Evolutionary conservation across 2,329 filamentous ascomycete genomes (phyloP).

Genomic region (Calycina marina): DNA sequence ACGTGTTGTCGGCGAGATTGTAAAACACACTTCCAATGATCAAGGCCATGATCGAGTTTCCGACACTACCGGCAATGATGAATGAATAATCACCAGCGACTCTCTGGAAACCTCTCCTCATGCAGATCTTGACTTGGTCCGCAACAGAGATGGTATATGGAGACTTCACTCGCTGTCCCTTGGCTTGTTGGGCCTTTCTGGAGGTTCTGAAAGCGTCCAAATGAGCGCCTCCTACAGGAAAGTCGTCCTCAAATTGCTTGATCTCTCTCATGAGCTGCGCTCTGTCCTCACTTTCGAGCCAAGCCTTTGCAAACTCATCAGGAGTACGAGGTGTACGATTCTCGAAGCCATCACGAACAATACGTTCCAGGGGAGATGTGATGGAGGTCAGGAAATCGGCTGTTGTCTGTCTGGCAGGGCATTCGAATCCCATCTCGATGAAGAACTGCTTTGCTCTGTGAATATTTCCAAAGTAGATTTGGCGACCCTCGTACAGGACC

Average conservation of each 20-base stretch:
- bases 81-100: conserved; percentile 63
- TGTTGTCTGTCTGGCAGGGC: conserved; percentile 39
- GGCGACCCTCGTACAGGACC: conserved; percentile 52
- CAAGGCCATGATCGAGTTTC: conserved; percentile 35
- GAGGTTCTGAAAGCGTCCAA: conserved; percentile 24
- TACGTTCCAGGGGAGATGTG: conserved; percentile 44
- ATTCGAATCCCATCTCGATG: conserved; percentile 54
- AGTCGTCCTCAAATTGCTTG: conserved; percentile 32
- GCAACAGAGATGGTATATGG: conserved; percentile 69
- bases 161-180: conserved; percentile 42
- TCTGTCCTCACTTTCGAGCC: conserved; percentile 31
- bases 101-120: conserved; percentile 67
- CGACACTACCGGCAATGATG: conserved; percentile 32
- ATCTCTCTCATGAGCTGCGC: conserved; percentile 32
- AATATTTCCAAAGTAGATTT: conserved; percentile 55
- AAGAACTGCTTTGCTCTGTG: conserved; percentile 55
- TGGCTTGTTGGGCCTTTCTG: conserved; percentile 14
- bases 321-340: conserved; percentile 38
- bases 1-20: conserved; percentile 37
- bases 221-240: conserved; percentile 19
- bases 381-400: conserved; percentile 67
- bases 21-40: conserved; percentile 52
- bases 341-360: conserved; percentile 40
- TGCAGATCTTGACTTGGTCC: conserved; percentile 65
- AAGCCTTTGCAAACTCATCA: conserved; percentile 38